phyloP scores from a whole-genome alignment of 2,329 filamentous ascomycete genomes.

The Cucurbitaria berberidis region DNA sequence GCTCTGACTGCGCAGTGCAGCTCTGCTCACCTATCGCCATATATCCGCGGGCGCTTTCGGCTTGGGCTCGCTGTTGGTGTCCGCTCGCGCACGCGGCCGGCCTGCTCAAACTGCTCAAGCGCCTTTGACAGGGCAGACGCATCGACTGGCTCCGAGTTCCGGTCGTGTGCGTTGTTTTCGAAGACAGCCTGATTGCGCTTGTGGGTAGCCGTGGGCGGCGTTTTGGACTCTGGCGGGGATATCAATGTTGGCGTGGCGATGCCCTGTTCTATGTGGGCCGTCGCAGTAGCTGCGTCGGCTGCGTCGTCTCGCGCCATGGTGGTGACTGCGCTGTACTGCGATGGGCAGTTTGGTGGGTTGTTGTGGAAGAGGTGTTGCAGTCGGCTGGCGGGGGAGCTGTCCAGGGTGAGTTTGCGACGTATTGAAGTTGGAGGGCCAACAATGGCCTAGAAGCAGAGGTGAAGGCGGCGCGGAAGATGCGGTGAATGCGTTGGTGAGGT shows the following conservation, averaged over 20 bases:
- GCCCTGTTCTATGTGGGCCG: constrained; percentile 31
- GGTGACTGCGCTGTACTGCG: constrained; percentile 14
- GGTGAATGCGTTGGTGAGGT: constrained; percentile 7
- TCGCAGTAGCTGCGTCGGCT: constrained; percentile 21
- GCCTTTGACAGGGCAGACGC: constrained; percentile 65
- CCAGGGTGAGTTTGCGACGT: background rate
- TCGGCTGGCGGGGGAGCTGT: constrained; percentile 2
- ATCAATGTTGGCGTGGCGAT: constrained; percentile 55
- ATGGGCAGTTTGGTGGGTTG: constrained; percentile 2
- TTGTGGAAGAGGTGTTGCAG: background rate
- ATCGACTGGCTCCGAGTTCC: constrained; percentile 63
- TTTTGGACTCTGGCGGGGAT: constrained; percentile 65
- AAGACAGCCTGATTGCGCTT: constrained; percentile 52
- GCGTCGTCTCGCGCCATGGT: constrained; percentile 27
- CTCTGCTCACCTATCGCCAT: constrained; percentile 58
- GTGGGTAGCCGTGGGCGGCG: constrained; percentile 62
- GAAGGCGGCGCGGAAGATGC: constrained; percentile 10
- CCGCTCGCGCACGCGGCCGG: constrained; percentile 63
- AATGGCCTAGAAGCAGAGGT: constrained; percentile 7
- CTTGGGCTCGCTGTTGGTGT: constrained; percentile 71
- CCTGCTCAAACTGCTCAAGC: constrained; percentile 66
- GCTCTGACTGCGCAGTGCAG: background rate
- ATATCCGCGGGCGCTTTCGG: constrained; percentile 71
- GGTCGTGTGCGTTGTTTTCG: constrained; percentile 33
- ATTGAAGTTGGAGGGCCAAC: constrained; percentile 3